phyloP scores from a whole-genome alignment of 2,329 filamentous ascomycete genomes.

The Elsinoe necatrix region DNA sequence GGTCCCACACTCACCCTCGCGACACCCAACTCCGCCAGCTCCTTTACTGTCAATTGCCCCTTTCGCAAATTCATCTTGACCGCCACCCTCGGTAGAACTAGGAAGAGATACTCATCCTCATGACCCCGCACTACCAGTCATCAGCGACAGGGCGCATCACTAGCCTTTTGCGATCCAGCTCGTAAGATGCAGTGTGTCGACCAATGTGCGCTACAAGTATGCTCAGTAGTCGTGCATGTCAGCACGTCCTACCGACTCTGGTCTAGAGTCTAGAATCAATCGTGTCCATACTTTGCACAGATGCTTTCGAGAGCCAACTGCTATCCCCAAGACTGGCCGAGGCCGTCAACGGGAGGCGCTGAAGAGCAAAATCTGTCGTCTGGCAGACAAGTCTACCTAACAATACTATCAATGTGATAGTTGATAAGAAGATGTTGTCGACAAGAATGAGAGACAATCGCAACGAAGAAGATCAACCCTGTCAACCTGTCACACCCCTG shows the following conservation, averaged over 20 bases:
- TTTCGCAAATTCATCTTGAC: constrained; percentile 37
- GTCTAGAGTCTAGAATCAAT: too few species aligned
- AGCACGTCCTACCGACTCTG: too few species aligned
- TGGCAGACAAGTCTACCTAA: too few species aligned
- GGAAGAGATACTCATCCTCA: background rate
- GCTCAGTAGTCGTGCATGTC: background rate
- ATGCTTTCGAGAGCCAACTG: too few species aligned
- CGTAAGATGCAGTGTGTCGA: background rate
- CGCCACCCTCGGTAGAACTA: constrained; percentile 40
- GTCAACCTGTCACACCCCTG: background rate
- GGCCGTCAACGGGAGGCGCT: too few species aligned
- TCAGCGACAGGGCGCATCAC: background rate
- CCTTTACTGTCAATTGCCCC: constrained; percentile 32
- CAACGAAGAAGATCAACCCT: background rate
- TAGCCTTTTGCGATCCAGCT: background rate
- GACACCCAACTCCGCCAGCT: constrained; percentile 40
- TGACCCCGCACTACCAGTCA: background rate
- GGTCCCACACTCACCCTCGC: constrained; percentile 50
- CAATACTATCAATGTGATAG: background rate
- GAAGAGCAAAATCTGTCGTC: too few species aligned
- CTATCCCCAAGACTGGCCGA: too few species aligned
- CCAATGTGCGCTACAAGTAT: background rate
- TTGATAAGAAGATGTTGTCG: background rate
- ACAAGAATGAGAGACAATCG: background rate
- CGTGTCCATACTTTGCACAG: too few species aligned